Evolutionary conservation across 805 yeast species (phyloP).

Genomic region (Monosporozyma yasuniensis): DNA sequence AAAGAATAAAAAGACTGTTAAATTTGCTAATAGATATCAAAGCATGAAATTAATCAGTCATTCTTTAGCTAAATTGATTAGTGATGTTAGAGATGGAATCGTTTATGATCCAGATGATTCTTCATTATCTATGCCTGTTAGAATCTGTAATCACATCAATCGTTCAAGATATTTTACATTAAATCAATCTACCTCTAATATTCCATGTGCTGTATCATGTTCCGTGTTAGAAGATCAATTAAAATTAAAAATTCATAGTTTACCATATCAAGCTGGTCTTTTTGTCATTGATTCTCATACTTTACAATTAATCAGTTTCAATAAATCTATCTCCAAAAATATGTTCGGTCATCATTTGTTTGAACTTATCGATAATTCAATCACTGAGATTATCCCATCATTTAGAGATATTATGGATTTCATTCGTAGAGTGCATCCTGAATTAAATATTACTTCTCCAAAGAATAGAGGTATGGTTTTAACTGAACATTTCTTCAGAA

Average conservation of each 20-base stretch:
- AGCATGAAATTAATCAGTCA: conserved; percentile 20
- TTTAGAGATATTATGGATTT: conserved; percentile 38
- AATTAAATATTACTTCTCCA: conserved; percentile 34
- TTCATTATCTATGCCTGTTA: conserved; percentile 27
- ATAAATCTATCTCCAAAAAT: conserved; percentile 68
- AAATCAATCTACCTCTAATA: conserved; percentile 36
- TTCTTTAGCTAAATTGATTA: conserved; percentile 22
- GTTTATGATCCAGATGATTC: conserved; percentile 21
- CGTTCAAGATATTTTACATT: conserved; percentile 56
- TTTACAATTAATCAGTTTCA: conserved; percentile 56
- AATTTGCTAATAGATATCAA: conserved; percentile 22
- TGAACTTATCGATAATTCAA: conserved; percentile 37
- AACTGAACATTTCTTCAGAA: conserved; percentile 86
- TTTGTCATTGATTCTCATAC: conserved; percentile 51
- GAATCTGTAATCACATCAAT: conserved; percentile 41
- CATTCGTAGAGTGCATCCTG: conserved; percentile 31
- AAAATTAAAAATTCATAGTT: conserved; percentile 59
- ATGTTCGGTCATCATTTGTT: conserved; percentile 58
- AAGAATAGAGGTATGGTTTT: conserved; percentile 56
- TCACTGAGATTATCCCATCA: conserved; percentile 54
- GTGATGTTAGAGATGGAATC: conserved; percentile 24
- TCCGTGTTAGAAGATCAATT: conserved; percentile 41
- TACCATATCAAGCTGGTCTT: conserved; percentile 84
- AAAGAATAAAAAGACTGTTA: conserved; percentile 11
- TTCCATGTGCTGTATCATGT: conserved; percentile 70